Evolutionary conservation across 1,284 basidiomycete species (phyloP), one percentile per base, ranked within the genome.

Genomic region (Tremellales sp.): DNA sequence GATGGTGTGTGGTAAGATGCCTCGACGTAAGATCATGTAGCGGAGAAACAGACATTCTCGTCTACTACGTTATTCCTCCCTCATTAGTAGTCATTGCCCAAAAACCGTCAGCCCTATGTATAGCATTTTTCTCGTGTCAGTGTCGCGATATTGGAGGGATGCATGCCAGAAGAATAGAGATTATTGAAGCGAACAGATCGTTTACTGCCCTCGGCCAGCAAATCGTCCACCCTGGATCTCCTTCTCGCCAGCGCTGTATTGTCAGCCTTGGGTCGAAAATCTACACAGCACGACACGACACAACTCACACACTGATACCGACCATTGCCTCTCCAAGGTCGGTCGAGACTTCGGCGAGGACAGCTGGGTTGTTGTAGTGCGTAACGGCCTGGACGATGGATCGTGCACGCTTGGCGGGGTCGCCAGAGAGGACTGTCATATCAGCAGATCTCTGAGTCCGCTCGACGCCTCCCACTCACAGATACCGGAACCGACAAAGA

Each of bases 331-430:
- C 80, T 33, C 92, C 92, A 37, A 97, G 75, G 75, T 90, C 80
- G 67, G 89, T 86, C n/a, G 89, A 93, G 25, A 96, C 79, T 80
- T 89, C 72, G 39, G 75, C 75, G 43, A 71, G 60, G 39, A 70
- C 65, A 45, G 88, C 85, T 19, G 91, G 84, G 76, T 94, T 93
- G 77, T 96, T 90, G 82, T 86, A 89, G 79, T 98, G 94, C 3
- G 94, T 97, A 15, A 93, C 92, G 39, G 94, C 89, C 77, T 97
- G 90, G 35, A 98, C 94, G 61, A 98, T 97, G n/a, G 94, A 93
- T 51, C 85, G 84, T 13, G 94, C 94, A 49, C 92, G 84, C 75
- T 91, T 92, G 29, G 86, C 89, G 26, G 94, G 92, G 74, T 98
- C 89, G 48, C 86, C 88, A 45, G 93, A 94, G 41, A 58, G 56